Conservation (phyloP, 2,329 filamentous ascomycete genomes). For the Pseudogymnoascus sp. region DNA sequence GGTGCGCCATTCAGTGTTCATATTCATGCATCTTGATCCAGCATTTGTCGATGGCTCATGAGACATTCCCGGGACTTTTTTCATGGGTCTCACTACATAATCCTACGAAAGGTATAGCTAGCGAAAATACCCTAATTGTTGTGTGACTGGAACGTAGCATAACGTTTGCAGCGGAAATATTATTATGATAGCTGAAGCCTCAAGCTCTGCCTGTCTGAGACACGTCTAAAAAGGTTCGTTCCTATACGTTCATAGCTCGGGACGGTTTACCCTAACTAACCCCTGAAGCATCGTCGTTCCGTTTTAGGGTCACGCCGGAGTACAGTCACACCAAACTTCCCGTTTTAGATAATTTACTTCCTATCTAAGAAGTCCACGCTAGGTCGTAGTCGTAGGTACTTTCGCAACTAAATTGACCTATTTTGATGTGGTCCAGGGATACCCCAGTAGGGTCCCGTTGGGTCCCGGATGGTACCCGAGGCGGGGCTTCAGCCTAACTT, state of each 20-base stretch:
- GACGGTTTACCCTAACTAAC: too few relatives aligned
- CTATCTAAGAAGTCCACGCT: neutral
- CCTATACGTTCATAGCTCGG: neutral
- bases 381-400: neutral
- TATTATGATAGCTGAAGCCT: neutral
- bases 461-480: neutral
- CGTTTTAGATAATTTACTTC: neutral
- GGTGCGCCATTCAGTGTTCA: neutral
- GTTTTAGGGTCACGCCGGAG: neutral
- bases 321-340: neutral
- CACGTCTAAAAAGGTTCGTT: neutral
- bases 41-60: neutral
- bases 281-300: too few relatives aligned
- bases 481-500: neutral
- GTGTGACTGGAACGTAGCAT: neutral
- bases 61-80: neutral
- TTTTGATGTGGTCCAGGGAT: neutral
- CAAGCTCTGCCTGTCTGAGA: neutral
- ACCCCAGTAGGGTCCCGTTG: neutral
- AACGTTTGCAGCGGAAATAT: neutral
- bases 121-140: neutral
- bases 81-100: neutral
- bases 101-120: neutral
- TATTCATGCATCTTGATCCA: neutral
- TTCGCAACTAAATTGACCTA: neutral